Evolutionary conservation across 176 grass and related monocot species (phyloP), one percentile per base, ranked within the genome.

Genomic region (Phyllostachys edulis): DNA sequence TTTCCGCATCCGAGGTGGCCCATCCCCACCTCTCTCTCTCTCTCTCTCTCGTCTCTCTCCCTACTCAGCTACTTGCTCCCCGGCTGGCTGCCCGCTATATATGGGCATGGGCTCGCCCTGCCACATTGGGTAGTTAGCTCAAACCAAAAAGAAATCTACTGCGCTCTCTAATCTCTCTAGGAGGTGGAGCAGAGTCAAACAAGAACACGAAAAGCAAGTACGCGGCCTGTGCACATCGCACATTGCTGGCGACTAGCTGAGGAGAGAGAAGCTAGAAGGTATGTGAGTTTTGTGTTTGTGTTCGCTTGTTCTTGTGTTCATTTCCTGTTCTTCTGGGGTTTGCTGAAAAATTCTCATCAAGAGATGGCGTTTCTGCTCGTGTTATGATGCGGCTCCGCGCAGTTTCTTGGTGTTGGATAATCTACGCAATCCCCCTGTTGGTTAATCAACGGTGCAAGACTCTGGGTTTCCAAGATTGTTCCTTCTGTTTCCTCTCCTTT

Each of bases 1-100:
- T 89, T 85, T 89, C 71, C 69, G 63, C 88, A 57, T 90, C 83
- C 78, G 49, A 51, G 49, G 42, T 70, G 56, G 44, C 6, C 12
- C 16, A 63, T 6, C 54, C 45, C 67, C 66, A n/a, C 75, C 41
- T 29, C 29, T 29, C 29, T 29, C 29, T 34, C 32, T 34, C 32
- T 34, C 32, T 34, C 32, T 34, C 32, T 34, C 32, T 2, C 1
- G 32, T 34, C 41, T 9, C 41, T 10, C 41, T 7, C 55, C 17
- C 65, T 15, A 2, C 57, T 36, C 70, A 17, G 17, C 51, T 20
- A 6, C 54, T 36, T 9, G 1, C 84, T 26, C 44, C 44, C 47
- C 12, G 39, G 39, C 39, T 34, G 32, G 32, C 32, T 34, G 34
- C 45, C 45, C 5, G 24, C 66, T 90, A 90, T 90, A 90, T 90